Conservation (phyloP, 176 grass and related monocot species). For the Tillandsia fasciculata region DNA sequence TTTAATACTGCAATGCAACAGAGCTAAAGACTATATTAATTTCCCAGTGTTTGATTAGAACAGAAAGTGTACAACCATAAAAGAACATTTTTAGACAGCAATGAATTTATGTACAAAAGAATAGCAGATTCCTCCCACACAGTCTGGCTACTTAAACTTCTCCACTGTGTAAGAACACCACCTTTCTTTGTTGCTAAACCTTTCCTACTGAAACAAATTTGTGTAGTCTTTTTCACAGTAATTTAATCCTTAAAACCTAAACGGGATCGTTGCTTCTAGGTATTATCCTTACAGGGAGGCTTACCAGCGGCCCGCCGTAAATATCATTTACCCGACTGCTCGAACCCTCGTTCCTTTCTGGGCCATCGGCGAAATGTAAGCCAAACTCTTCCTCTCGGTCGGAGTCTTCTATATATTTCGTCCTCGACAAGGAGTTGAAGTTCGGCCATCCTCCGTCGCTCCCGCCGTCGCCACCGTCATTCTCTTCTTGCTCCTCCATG, state of each 20-base stretch:
- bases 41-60: not conserved
- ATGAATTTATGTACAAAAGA: slow-evolving; percentile 1
- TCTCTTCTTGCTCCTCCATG: slow-evolving; percentile 22
- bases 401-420: slow-evolving; percentile 56
- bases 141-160: not conserved
- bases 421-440: slow-evolving; percentile 28
- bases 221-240: too few species aligned
- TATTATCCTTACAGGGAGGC: slow-evolving; percentile 80
- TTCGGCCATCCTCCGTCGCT: too few species aligned
- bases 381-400: slow-evolving; percentile 45
- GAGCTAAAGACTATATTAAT: too few species aligned
- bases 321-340: slow-evolving; percentile 6
- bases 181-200: not conserved
- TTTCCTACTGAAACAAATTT: too few species aligned
- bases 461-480: slow-evolving; percentile 7
- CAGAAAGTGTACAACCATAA: not conserved
- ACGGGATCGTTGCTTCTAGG: slow-evolving; percentile 94
- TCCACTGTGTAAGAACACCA: not conserved
- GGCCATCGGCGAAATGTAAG: slow-evolving; percentile 58
- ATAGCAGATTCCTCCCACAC: not conserved
- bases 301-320: slow-evolving; percentile 16
- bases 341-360: slow-evolving; percentile 26
- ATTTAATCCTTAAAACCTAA: slow-evolving; percentile 23
- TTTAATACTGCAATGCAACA: too few species aligned
- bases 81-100: not conserved